Evolutionary conservation across 2,329 filamentous ascomycete species (phyloP).

Genomic region (Monosporascus cannonballus): DNA sequence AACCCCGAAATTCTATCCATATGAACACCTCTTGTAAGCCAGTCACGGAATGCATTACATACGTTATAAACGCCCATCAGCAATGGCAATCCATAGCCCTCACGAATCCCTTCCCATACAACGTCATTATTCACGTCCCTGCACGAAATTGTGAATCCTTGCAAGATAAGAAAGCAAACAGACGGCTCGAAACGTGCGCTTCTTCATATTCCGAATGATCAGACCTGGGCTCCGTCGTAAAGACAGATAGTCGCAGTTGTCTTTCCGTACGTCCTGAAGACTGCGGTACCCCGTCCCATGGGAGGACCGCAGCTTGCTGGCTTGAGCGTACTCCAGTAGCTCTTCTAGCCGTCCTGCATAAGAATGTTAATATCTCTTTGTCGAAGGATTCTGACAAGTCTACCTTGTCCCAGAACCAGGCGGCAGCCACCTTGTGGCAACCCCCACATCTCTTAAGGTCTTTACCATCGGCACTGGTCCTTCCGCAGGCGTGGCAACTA

Average conservation of each 20-base stretch:
- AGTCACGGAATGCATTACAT: too few species aligned
- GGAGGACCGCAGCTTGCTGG: neutral
- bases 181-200: neutral
- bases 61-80: too few species aligned
- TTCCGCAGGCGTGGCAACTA: constrained; percentile 19
- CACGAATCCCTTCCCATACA: too few species aligned
- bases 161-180: neutral
- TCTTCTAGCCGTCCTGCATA: constrained; percentile 10
- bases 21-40: too few species aligned
- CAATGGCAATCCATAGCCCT: too few species aligned
- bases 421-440: constrained; percentile 5
- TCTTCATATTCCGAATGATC: neutral
- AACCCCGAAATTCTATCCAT: too few species aligned
- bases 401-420: constrained; percentile 15
- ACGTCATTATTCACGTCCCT: too few species aligned
- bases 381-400: neutral
- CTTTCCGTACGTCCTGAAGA: neutral
- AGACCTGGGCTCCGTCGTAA: neutral
- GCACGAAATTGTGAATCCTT: too few species aligned
- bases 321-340: constrained; percentile 9
- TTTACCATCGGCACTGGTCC: constrained; percentile 9
- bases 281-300: neutral
- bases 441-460: constrained; percentile 3
- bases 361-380: neutral
- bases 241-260: neutral